Conservation (phyloP, 148 eudicot genomes). For the Camellia japonica region DNA sequence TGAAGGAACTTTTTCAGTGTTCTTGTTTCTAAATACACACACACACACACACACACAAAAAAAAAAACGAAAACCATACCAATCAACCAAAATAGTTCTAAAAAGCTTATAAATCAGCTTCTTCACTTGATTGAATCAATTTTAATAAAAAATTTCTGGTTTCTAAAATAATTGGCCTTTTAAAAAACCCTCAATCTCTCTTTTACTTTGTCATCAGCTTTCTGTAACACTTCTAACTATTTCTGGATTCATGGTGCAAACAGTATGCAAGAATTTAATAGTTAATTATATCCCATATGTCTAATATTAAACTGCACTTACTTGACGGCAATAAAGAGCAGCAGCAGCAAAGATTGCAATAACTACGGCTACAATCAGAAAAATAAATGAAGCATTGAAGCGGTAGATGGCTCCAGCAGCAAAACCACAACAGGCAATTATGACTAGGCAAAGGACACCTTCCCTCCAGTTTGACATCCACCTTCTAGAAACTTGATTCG, state of each 20-base stretch:
- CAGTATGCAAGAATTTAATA: background rate
- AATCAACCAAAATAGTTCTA: background rate
- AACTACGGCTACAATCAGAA: conserved; percentile 47
- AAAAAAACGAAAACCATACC: no score
- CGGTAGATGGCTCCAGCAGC: conserved; percentile 74
- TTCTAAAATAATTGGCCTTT: background rate
- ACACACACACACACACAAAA: no score
- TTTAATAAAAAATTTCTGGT: background rate
- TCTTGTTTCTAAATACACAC: no score
- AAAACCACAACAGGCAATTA: conserved; percentile 74
- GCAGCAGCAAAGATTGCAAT: conserved; percentile 55
- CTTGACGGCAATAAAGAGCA: conserved; percentile 72
- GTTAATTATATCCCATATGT: background rate
- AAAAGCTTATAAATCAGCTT: background rate
- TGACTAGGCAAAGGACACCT: conserved; percentile 65
- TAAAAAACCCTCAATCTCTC: background rate
- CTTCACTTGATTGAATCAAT: background rate
- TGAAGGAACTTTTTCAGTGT: no score
- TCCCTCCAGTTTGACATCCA: conserved; percentile 68
- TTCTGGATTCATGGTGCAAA: background rate
- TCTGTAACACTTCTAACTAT: background rate
- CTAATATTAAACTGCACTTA: conserved; percentile 35
- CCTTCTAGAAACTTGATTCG: conserved; percentile 35
- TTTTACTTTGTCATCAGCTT: background rate
- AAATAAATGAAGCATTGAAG: conserved; percentile 52